Evolutionary conservation across 2,329 filamentous ascomycete genomes (phyloP), one percentile per base, ranked within the genome.

Genomic region (Xylariaceae sp.): DNA sequence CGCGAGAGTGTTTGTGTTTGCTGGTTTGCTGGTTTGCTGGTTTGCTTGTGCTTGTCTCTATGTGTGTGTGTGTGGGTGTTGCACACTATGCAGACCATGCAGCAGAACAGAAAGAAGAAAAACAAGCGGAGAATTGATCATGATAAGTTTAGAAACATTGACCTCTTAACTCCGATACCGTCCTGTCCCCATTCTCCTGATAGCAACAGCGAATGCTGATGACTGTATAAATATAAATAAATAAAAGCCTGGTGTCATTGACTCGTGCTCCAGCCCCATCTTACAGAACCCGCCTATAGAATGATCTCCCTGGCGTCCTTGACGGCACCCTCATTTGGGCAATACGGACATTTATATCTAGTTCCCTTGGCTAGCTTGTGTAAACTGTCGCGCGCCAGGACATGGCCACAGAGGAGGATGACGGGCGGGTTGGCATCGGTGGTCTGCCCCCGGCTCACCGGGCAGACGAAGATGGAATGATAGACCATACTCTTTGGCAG

Each of bases 401-500:
- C 92, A 73, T 99, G 94, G 4, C 94, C 92, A 67, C 94, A 99
- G 0, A 89, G 88, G 67, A 99, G 85, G 82, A 96, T 94, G 88
- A 97, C 95, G 1, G 94, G 91, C 8, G 94, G 94, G 70, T 99
- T 99, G 29, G 80, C 74, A 66, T 95, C 91, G 0, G 92, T 99
- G 0, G 88, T 91, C 71, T 99, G 94, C 68, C 96, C 94, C 71
- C 97, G 97, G 65, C 87, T 91, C 4, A 99, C 94, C 0, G 94
- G 94, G 67, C 94, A 99, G 42, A 99, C 94, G 68, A 99, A 99
- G 67, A 99, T 96, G 53, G 88, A 88, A 71, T 99, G 94, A 75
- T 95, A 99, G 47, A 85, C 76, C 80, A 83, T 83, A 61, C 75
- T 79, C 48, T 71, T 67, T 0, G 82, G 81, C 1, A 85, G 72